Conservation (phyloP, 495 filamentous ascomycete genomes). For the Tuber calosporum region DNA sequence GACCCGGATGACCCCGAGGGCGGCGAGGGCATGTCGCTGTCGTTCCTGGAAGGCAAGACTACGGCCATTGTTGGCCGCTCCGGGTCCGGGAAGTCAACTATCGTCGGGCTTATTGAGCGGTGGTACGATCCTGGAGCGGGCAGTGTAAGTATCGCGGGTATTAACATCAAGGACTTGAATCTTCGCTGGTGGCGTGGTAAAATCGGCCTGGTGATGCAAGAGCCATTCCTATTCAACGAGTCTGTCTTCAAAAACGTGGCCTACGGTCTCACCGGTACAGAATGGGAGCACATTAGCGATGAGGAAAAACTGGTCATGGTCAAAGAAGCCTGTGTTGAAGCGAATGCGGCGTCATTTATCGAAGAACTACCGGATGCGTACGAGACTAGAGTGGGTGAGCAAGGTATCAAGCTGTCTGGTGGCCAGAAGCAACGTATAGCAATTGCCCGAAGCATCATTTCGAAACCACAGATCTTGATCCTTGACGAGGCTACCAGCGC, state of each 20-base stretch:
- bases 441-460: slow-evolving; percentile 69
- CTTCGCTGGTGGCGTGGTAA: slow-evolving; percentile 59
- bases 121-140: slow-evolving; percentile 54
- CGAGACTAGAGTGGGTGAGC: slow-evolving; percentile 53
- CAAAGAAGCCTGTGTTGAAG: slow-evolving; percentile 54
- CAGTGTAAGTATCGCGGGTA: slow-evolving; percentile 23
- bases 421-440: slow-evolving; percentile 63
- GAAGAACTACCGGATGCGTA: slow-evolving; percentile 55
- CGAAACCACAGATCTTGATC: slow-evolving; percentile 72
- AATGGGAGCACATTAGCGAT: slow-evolving; percentile 50
- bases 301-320: slow-evolving; percentile 52
- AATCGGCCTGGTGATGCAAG: slow-evolving; percentile 61
- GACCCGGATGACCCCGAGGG: slow-evolving; percentile 46
- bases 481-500: slow-evolving; percentile 81
- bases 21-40: slow-evolving; percentile 81
- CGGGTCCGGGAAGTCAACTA: slow-evolving; percentile 63
- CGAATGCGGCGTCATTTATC: slow-evolving; percentile 59
- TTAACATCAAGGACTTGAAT: slow-evolving; percentile 51
- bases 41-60: slow-evolving; percentile 78
- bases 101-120: slow-evolving; percentile 57
- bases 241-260: slow-evolving; percentile 61
- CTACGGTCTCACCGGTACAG: slow-evolving; percentile 58
- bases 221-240: slow-evolving; percentile 64
- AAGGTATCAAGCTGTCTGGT: slow-evolving; percentile 49
- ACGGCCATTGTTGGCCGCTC: slow-evolving; percentile 75